Evolutionary conservation across 1,139 yeast species (phyloP).

Genomic region (Candida glucosophila): DNA sequence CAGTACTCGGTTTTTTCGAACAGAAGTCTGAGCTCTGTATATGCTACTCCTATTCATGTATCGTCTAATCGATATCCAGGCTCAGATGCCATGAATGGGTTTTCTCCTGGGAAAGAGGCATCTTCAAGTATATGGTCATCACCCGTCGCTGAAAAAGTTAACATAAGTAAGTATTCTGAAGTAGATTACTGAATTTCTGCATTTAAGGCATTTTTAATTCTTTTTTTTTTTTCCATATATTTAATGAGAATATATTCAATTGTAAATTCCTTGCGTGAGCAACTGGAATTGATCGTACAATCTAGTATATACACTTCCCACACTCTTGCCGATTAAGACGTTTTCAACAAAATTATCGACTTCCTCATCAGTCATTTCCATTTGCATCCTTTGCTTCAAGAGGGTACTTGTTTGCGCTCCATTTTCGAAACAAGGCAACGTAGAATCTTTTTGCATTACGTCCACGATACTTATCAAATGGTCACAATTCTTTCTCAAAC

Average conservation of each 20-base stretch:
- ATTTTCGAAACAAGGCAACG: conserved; percentile 81
- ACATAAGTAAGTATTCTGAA: too few relatives aligned
- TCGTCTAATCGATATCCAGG: conserved; percentile 4
- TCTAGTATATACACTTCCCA: conserved; percentile 86
- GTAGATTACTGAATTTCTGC: too few relatives aligned
- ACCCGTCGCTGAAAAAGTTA: conserved; percentile 6
- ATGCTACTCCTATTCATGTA: conserved; percentile 22
- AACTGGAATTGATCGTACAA: conserved; percentile 91
- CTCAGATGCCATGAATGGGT: conserved; percentile 5
- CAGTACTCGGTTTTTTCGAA: conserved; percentile 32
- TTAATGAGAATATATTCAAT: conserved; percentile 21
- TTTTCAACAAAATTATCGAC: conserved; percentile 71
- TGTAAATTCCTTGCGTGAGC: conserved; percentile 88
- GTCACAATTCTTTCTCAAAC: conserved; percentile 62
- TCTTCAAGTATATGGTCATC: conserved; percentile 6
- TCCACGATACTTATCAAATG: conserved; percentile 76
- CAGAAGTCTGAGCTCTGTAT: conserved; percentile 16
- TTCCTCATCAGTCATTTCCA: conserved; percentile 65
- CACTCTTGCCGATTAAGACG: conserved; percentile 64
- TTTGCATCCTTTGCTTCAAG: conserved; percentile 70
- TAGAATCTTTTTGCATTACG: conserved; percentile 86
- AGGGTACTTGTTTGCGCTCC: conserved; percentile 78
- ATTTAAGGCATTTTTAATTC: too few relatives aligned
- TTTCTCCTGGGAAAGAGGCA: conserved; percentile 6
- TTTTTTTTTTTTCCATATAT: too few relatives aligned